Percentiles rank a stretch among this genome's conserved stretches.
Conservation (phyloP, 2,329 filamentous ascomycete species). For the Achaetomium macrosporum region DNA sequence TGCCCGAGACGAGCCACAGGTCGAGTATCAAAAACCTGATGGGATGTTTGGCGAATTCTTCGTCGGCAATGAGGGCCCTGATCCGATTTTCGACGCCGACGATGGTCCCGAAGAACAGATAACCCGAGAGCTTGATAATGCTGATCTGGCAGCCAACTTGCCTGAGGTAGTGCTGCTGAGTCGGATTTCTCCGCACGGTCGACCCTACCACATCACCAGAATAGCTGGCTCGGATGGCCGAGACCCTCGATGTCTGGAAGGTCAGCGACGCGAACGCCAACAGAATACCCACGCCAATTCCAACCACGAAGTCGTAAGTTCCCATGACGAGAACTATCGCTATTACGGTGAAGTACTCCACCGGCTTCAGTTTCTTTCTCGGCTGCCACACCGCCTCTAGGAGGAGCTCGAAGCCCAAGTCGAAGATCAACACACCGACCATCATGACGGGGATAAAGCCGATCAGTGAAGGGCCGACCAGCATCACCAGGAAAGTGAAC, state of each 20-base stretch:
- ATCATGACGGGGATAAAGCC: constrained; percentile 96
- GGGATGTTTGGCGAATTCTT: constrained; percentile 68
- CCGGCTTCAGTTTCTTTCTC: constrained; percentile 75
- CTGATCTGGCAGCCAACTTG: constrained; percentile 84
- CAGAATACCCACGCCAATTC: constrained; percentile 86
- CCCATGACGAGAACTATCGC: constrained; percentile 94
- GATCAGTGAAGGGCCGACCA: constrained; percentile 80
- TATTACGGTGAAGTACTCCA: constrained; percentile 86
- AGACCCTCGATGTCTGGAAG: constrained; percentile 83
- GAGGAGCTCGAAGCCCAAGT: constrained; percentile 87
- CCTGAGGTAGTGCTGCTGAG: constrained; percentile 80
- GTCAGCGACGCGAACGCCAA: constrained; percentile 88
- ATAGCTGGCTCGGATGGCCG: constrained; percentile 85
- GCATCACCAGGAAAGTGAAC: constrained; percentile 74
- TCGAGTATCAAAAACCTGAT: constrained; percentile 90
- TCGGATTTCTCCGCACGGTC: constrained; percentile 83
- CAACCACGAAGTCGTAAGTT: constrained; percentile 90
- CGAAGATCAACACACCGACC: constrained; percentile 90
- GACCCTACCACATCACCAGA: constrained; percentile 85
- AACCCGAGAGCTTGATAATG: constrained; percentile 86
- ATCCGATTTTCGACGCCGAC: constrained; percentile 91
- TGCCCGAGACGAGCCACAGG: constrained; percentile 79
- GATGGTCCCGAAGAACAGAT: constrained; percentile 97
- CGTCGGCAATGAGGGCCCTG: constrained; percentile 72
- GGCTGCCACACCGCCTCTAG: constrained; percentile 84